Evolutionary conservation across 192 early-diverging fungal species (phyloP).

Genomic region (Coemansia sp.): DNA sequence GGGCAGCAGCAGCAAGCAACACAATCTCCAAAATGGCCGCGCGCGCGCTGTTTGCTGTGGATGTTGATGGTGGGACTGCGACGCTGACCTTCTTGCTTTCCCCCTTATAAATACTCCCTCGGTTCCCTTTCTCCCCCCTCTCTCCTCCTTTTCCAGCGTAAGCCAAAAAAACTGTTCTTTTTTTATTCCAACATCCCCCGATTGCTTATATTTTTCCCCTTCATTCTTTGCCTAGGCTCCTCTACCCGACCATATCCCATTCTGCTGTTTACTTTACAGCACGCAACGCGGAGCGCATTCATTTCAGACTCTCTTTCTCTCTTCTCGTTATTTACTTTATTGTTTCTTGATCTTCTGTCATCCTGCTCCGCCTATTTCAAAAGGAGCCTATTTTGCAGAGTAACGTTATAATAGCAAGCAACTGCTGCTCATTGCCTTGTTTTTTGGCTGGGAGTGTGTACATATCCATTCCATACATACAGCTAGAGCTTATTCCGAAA

Average conservation of each 20-base stretch:
- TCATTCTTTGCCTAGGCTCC: constrained; percentile 2
- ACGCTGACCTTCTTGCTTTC: background rate
- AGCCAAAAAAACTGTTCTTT: background rate
- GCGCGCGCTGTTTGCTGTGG: background rate
- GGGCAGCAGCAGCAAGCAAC: too few relatives aligned
- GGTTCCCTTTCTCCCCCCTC: constrained; percentile 6
- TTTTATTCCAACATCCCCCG: constrained; percentile 1
- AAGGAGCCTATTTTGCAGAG: background rate
- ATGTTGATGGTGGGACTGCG: constrained; percentile 3
- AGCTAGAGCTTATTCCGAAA: background rate
- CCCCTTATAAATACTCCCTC: constrained; percentile 5
- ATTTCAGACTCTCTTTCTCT: background rate
- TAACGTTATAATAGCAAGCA: background rate
- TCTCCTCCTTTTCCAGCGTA: background rate
- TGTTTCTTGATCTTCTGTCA: background rate
- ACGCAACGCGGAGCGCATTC: background rate
- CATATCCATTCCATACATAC: background rate
- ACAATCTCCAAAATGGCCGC: background rate
- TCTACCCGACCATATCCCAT: background rate
- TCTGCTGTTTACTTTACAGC: background rate
- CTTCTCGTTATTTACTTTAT: constrained; percentile 1
- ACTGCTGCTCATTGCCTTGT: background rate
- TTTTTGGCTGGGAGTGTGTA: background rate
- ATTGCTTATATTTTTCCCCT: constrained; percentile 5
- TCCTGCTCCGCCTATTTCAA: background rate